Evolutionary conservation across 2,329 filamentous ascomycete genomes (phyloP), one percentile per base, ranked within the genome.

Genomic region (Clarireedia hainanense): DNA sequence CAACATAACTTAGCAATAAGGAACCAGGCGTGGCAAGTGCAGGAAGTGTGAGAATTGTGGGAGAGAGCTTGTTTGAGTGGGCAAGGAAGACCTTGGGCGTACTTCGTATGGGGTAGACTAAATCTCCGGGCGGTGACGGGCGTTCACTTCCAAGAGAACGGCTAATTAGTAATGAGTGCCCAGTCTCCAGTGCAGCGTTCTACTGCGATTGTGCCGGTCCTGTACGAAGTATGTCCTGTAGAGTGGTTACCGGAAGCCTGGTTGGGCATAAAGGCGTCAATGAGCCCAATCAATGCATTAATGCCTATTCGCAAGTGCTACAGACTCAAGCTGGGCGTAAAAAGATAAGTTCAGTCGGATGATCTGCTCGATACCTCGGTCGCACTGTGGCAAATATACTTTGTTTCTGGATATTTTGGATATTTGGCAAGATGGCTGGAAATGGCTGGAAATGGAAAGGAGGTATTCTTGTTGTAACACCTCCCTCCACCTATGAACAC

Each of bases 271-370:
- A 53, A 53, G n/a, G 43, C 43, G 51, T 48, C 14, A 48, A 48
- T 23, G 37, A 53, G 30, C 43, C 51, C 51, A 48, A 53, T 53
- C 42, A 53, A 53, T 53, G 51, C 51, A 53, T 53, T 40, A 53
- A 42, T 23, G 51, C 51, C 51, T 52, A 24, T 37, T 52, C 10
- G 30, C 30, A 23, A 47, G 24, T 9, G 24, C n/a, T 27, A 15
- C 27, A 47, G 9, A 34, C 24, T 47, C 23, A 47, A 47, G 24
- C 46, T 47, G 46, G 46, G 46, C 46, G 46, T 34, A 40, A 34
- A 15, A 43, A 34, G 26, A 36, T n/a, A 20, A 36, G 39, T 42
- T 1, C 17, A 20, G 30, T 42, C 39, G 14, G 46, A 48, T 49
- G 47, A 49, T 20, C 6, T 37, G 10, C 15, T 2, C 15, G 45